Percentiles rank a stretch among this genome's conserved stretches.
These are phyloP conservation scores for Patellaria atrata DNA, from an alignment of 495 filamentous ascomycete genomes.

Conservation along the genomic window DNA sequence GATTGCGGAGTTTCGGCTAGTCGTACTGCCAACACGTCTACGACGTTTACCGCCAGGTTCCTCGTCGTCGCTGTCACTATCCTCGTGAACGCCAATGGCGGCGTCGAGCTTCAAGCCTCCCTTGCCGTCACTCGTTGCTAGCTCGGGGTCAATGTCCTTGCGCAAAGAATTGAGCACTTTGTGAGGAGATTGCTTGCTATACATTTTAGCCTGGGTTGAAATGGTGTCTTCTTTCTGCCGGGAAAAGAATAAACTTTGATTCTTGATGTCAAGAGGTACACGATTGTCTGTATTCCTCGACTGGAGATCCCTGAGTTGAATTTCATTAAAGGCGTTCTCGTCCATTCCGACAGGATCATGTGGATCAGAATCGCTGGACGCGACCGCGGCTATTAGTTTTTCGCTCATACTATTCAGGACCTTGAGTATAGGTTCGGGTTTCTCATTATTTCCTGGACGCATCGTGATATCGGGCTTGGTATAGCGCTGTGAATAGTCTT, in stretches of 20 bases:
- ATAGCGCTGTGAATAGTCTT: slow-evolving; percentile 66
- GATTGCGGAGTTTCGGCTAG: slow-evolving; percentile 39
- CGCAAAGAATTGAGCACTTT: slow-evolving; percentile 51
- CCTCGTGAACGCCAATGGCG: slow-evolving; percentile 46
- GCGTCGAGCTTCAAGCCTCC: slow-evolving; percentile 42
- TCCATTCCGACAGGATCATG: slow-evolving; percentile 51
- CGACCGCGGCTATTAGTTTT: slow-evolving; percentile 78
- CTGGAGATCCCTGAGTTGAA: slow-evolving; percentile 71
- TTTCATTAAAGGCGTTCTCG: slow-evolving; percentile 55
- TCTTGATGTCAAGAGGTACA: slow-evolving; percentile 73
- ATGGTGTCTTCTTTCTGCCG: slow-evolving; percentile 33
- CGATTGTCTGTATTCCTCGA: slow-evolving; percentile 56
- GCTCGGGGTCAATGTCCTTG: slow-evolving; percentile 37
- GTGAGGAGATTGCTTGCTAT: slow-evolving; percentile 31
- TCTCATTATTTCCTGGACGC: slow-evolving; percentile 51
- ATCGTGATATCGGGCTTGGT: slow-evolving; percentile 81
- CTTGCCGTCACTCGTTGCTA: slow-evolving; percentile 17
- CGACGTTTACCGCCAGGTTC: slow-evolving; percentile 32
- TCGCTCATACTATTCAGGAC: slow-evolving; percentile 76
- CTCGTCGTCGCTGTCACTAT: slow-evolving; percentile 50
- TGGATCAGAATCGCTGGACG: slow-evolving; percentile 56
- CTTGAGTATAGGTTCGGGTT: slow-evolving; percentile 67
- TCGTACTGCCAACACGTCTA: slow-evolving; percentile 42
- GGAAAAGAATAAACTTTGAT: slow-evolving; percentile 69
- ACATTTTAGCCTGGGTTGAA: slow-evolving; percentile 15